These are phyloP conservation scores for Pleomassaria siparia DNA, from an alignment of 2,329 filamentous ascomycete genomes.

Conservation along the genomic window DNA sequence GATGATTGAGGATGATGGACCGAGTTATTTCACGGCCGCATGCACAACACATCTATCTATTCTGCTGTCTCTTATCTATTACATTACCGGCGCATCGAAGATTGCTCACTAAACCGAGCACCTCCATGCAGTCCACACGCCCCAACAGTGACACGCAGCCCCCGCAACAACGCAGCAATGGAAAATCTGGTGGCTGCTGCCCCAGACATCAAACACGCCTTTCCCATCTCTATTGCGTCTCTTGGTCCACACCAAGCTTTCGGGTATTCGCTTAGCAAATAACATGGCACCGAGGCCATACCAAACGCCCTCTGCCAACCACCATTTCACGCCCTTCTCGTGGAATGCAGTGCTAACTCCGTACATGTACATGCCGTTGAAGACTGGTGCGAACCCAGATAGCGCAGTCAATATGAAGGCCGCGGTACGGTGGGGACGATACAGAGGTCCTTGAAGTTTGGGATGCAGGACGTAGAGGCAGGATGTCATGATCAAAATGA, in stretches of 20 bases:
- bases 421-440: constrained; percentile 19
- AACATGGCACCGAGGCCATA: constrained; percentile 22
- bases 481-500: constrained; percentile 29
- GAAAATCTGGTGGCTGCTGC: constrained; percentile 24
- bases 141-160: constrained; percentile 24
- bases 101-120: constrained; percentile 7
- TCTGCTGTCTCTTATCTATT: too few relatives aligned
- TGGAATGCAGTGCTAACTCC: constrained; percentile 13
- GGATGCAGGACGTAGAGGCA: constrained; percentile 40
- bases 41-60: too few relatives aligned
- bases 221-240: constrained; percentile 1
- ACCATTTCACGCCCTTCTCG: constrained; percentile 21
- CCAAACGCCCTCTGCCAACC: constrained; percentile 22
- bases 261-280: constrained; percentile 20
- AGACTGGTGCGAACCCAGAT: constrained; percentile 20
- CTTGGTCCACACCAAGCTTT: constrained; percentile 12
- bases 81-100: too few relatives aligned
- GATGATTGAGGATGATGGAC: too few relatives aligned
- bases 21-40: too few relatives aligned
- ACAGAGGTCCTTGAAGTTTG: constrained; percentile 28
- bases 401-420: constrained; percentile 22
- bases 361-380: constrained; percentile 20
- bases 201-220: constrained; percentile 18
- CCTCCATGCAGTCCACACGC: constrained; percentile 24
- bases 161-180: constrained; percentile 23